Base-by-base conservation (phyloP, 495 filamentous ascomycete genomes). In the Aspergillus coremiiformis region DNA sequence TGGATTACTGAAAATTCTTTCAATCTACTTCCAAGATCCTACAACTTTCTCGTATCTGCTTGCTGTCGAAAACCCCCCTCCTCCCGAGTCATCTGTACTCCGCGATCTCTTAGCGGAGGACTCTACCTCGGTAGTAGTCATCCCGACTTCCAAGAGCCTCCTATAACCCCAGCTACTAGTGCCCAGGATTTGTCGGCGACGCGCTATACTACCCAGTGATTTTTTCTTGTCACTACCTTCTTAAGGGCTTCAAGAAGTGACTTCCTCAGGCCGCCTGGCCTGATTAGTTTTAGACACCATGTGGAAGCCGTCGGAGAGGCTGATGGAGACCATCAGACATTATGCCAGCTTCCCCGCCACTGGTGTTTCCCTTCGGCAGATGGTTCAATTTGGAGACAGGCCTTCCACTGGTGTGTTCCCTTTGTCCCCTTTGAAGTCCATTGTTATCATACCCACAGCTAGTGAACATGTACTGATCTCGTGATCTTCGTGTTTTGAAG, bases 281-380 rank as follows among this genome's bases (percentile, higher is more conserved):
- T 57, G 43, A 60, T 50, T 49, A 48, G 29, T 51, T 51, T 50
- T 53, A 30, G 39, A 51, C 73, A 84, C 61, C 55, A 90, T 90
- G 86, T 96, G 91, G 91, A 95, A 86, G 76, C 82, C 79, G 69
- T 84, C 87, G 47, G 87, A 93, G 71, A 75, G 80, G 72, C 69
- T 98, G 84, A 92, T 95, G 90, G 85, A 95, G 58, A 95, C 86
- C 82, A 98, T 98, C 87, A 89, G 87, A 68, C 92, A 96, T 77
- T 96, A 96, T 80, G 86, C 89, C 66, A 85, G 82, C 76, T 97
- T 97, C 70, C 94, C 94, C 52, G 93, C 93, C 53, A 98, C 94
- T 33, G 93, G 93, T 55, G 91, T 96, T 60, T 95, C 90, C 61
- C 75, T 98, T 67, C 79, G 93, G 66, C 93, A 98, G 76, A 97